Evolutionary conservation across 208 protist species (phyloP).

Genomic region (Acanthamoeba divionensis): DNA sequence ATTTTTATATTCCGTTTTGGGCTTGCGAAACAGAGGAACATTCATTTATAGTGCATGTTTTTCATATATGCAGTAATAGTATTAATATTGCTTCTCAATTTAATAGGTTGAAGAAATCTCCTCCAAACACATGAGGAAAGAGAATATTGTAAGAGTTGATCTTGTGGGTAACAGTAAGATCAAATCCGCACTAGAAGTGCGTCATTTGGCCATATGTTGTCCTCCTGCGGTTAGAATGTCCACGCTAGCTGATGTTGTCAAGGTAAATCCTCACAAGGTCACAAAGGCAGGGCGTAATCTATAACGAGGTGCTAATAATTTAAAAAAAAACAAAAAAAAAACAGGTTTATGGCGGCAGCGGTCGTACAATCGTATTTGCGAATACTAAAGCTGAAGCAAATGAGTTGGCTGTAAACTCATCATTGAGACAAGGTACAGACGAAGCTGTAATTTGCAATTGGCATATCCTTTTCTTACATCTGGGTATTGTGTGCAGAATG

Average conservation of each 20-base stretch:
- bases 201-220: conserved; percentile 44
- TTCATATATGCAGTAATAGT: background rate
- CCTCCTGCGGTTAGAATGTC: background rate
- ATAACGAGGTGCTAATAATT: too few relatives aligned
- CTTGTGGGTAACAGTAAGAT: conserved; percentile 12
- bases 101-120: background rate
- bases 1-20: too few relatives aligned
- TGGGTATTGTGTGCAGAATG: background rate
- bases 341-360: conserved; percentile 20
- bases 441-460: too few relatives aligned
- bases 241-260: conserved; percentile 25
- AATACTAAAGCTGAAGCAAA: conserved; percentile 55
- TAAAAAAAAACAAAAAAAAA: too few relatives aligned
- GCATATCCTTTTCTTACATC: too few relatives aligned
- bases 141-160: background rate
- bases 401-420: conserved; percentile 30
- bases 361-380: conserved; percentile 38
- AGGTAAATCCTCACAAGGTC: too few relatives aligned
- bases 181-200: background rate
- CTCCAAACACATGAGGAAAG: conserved; percentile 4
- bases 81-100: background rate
- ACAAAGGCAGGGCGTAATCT: too few relatives aligned
- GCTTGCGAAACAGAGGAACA: too few relatives aligned
- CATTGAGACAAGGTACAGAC: background rate
- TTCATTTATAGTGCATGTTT: background rate